A percentile compares a stretch with the other conserved stretches of the same genome.
These are phyloP conservation scores for Neurospora sp. DNA, from an alignment of 495 filamentous ascomycete genomes.

Conservation along the genomic window DNA sequence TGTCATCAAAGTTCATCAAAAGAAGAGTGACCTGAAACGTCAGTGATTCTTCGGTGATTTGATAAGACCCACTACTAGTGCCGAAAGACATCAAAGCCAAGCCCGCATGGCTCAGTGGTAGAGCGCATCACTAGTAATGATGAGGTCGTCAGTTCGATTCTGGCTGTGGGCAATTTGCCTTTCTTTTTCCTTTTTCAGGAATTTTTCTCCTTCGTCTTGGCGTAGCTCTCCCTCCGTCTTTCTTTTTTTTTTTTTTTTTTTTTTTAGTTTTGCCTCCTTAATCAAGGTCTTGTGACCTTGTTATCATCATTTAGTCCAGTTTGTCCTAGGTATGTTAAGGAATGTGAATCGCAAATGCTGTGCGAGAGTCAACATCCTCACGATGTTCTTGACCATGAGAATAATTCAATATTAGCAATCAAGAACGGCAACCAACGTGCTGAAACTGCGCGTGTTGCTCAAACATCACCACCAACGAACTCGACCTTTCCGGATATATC, in stretches of 20 bases:
- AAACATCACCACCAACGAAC: neutral
- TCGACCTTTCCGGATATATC: neutral
- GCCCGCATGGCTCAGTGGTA: neutral
- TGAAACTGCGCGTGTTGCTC: neutral
- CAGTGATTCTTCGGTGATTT: rapidly evolving
- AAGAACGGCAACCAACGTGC: neutral
- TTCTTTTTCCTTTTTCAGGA: neutral
- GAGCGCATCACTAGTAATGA: neutral
- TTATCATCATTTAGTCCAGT: neutral
- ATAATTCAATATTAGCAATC: neutral
- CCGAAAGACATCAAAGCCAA: neutral
- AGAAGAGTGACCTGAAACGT: neutral
- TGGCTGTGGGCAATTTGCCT: neutral
- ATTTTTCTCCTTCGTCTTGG: too few species aligned
- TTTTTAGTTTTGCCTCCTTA: neutral
- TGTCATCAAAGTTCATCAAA: neutral
- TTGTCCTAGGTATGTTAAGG: too few species aligned
- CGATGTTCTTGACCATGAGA: neutral
- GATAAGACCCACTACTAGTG: neutral
- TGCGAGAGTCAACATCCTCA: neutral
- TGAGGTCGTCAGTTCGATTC: neutral
- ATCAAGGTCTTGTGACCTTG: neutral
- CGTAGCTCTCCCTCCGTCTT: too few species aligned
- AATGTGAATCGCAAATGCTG: too few species aligned
- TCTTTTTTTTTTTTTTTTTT: neutral